Evolutionary conservation across 345 rosid genomes (phyloP).

Genomic region (Ricinus communis): DNA sequence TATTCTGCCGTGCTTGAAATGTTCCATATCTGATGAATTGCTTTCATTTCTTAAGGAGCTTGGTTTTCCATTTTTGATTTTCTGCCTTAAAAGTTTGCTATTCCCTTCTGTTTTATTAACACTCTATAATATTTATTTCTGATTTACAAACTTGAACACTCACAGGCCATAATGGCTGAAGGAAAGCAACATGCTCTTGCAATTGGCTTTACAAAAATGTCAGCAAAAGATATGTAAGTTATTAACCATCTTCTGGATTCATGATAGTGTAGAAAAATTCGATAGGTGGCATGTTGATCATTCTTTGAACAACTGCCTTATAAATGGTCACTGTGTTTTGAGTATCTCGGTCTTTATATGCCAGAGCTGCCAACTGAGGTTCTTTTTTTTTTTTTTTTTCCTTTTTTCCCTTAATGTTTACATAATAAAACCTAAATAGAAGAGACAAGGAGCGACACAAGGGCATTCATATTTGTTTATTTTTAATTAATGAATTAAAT

Average conservation of each 20-base stretch:
- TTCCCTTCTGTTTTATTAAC: background rate
- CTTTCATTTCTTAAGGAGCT: background rate
- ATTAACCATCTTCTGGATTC: background rate
- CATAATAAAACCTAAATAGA: background rate
- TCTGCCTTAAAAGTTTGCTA: background rate
- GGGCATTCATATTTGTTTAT: background rate
- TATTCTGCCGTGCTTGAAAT: background rate
- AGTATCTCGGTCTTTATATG: background rate
- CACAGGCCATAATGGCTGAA: constrained; percentile 96
- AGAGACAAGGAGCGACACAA: background rate
- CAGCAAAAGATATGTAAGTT: constrained; percentile 97
- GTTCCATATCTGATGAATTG: no score
- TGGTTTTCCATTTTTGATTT: background rate
- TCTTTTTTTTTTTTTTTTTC: no score
- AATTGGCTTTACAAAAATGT: constrained; percentile 96
- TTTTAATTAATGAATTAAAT: background rate
- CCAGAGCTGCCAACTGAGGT: no score
- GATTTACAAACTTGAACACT: constrained; percentile 15
- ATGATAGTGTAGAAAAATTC: no score
- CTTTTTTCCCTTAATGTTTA: background rate
- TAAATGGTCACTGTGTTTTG: background rate
- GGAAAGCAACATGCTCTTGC: constrained; percentile 99
- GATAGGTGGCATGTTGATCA: no score
- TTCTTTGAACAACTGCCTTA: background rate
- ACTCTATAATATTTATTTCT: constrained; percentile 4